Percentiles rank a stretch among this genome's conserved stretches.
Conservation (phyloP, 148 eudicot species). For the Rhododendron williamsianum region DNA sequence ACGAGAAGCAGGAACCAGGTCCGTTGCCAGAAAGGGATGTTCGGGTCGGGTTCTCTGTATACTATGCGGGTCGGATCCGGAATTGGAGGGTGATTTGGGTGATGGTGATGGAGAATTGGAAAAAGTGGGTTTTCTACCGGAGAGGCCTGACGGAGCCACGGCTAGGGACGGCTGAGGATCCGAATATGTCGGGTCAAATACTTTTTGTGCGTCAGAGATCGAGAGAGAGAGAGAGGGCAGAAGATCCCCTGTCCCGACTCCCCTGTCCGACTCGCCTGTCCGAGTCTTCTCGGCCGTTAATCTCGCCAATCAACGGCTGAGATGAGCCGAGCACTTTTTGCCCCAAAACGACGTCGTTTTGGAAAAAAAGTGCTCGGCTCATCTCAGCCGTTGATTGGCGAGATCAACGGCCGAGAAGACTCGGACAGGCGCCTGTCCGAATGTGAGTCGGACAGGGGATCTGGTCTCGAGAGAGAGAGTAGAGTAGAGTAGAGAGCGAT, state of each 20-base stretch:
- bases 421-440: too few species aligned
- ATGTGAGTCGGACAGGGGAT: too few species aligned
- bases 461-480: not conserved
- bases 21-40: constrained; percentile 65
- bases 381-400: too few species aligned
- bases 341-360: too few species aligned
- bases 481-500: too few species aligned
- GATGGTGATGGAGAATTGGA: constrained; percentile 17
- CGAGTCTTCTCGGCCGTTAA: too few species aligned
- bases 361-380: too few species aligned
- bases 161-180: not conserved
- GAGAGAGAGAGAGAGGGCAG: not conserved
- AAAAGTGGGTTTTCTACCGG: constrained; percentile 43
- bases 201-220: not conserved
- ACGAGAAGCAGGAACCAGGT: constrained; percentile 66
- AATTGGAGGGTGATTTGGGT: constrained; percentile 2
- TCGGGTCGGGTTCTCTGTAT: constrained; percentile 39
- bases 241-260: too few species aligned
- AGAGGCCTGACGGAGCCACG: constrained; percentile 12
- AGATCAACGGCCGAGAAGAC: too few species aligned
- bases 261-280: too few species aligned
- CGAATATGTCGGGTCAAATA: not conserved
- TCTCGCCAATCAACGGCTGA: too few species aligned
- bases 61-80: constrained; percentile 39
- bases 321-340: too few species aligned